Evolutionary conservation across 768 basidiomycete species (phyloP).

Genomic region (Dentipellis sp.): DNA sequence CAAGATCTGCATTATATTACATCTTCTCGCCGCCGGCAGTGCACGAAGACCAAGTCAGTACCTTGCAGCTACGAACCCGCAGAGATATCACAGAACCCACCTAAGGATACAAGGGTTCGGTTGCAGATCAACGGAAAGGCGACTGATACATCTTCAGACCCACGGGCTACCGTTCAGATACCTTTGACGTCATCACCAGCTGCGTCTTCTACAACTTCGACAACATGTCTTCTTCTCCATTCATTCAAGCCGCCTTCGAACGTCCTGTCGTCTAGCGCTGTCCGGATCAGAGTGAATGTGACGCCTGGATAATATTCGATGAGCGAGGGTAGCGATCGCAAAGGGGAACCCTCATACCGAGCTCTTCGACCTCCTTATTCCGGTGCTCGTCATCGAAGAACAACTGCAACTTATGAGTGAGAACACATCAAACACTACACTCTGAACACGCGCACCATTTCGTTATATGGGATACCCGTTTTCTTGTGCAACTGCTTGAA

Average conservation of each 20-base stretch:
- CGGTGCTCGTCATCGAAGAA: slow-evolving; percentile 44
- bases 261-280: neutral
- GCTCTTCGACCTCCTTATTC: slow-evolving; percentile 35
- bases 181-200: neutral
- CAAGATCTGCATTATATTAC: too few species aligned
- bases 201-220: neutral
- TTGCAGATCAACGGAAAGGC: too few species aligned
- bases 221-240: slow-evolving; percentile 1
- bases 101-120: too few species aligned
- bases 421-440: neutral
- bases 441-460: slow-evolving; percentile 30
- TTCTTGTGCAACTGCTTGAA: slow-evolving; percentile 57
- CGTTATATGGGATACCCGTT: slow-evolving; percentile 42
- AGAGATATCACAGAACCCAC: too few species aligned
- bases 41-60: too few species aligned
- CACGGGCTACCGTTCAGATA: neutral
- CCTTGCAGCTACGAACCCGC: too few species aligned
- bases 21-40: too few species aligned
- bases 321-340: neutral
- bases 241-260: slow-evolving; percentile 2
- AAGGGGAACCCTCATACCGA: slow-evolving; percentile 14
- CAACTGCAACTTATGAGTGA: slow-evolving; percentile 20
- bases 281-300: neutral
- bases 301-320: neutral
- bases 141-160: too few species aligned